Base-by-base conservation (phyloP, 371 early-diverging fungal genomes). In the Syncephalis fuscata region DNA sequence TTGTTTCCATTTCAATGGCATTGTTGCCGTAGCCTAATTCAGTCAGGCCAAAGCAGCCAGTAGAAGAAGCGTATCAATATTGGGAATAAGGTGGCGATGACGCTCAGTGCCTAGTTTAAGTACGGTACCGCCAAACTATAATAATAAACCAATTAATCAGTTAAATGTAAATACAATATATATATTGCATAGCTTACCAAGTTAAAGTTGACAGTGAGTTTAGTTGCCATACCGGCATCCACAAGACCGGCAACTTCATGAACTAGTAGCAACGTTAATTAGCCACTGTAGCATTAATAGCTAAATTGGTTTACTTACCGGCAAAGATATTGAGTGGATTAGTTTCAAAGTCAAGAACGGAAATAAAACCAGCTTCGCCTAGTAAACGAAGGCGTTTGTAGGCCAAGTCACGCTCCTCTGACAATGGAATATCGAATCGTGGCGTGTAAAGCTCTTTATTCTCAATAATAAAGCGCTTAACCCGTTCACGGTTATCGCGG, bases 11-110 rank as follows among this genome's bases (percentile, higher is more conserved):
- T 55, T 83, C 82, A 24, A 80, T 61, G 41, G 80, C 82, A 48
- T 81, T 81, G 57, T 80, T 81, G 15, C 81, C 84, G 52, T 72
- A 83, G 9, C 82, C 82, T 38, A 80, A 51, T 63, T 81, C 81
- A 39, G 81, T 81, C 49, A 81, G 51, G 11, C 61, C 78, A 55
- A 81, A 81, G 62, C 82, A 81, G 21, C 84, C 84, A 45, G 76
- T 65, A 26, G 66, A 60, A 2, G 51, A 55, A 80, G 49, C 40
- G 62, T 60, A 53, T 83, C 78, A 40, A 75, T 64, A 22, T 63
- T 68, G 21, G 63, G 52, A 16, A 83, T 54, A 27, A 67, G 48
- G 37, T 69, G 45, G 17, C 76, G 72, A 55, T 83, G 84, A 26
- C 80, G 64, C 53, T 80, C 67, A 14, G 78, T 77, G 19, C 82